Conservation (phyloP, 192 early-diverging fungal species). For the Coemansia sp. region DNA sequence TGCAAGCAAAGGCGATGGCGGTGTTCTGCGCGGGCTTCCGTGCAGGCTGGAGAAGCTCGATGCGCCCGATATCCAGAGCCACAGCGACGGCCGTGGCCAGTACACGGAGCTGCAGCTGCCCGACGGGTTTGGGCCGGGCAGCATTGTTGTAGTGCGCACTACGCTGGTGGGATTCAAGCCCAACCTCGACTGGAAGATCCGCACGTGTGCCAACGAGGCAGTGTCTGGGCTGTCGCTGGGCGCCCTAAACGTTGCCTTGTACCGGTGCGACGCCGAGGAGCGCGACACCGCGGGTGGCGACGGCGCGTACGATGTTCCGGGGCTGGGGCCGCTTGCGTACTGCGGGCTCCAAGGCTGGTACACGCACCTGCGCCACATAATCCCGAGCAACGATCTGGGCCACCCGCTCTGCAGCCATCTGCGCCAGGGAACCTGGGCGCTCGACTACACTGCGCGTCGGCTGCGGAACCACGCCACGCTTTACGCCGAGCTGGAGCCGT, state of each 20-base stretch:
- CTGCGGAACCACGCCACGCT: conserved; percentile 47
- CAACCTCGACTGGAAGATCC: conserved; percentile 62
- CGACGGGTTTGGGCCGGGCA: conserved; percentile 80
- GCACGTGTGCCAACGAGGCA: conserved; percentile 64
- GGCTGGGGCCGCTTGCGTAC: conserved; percentile 79
- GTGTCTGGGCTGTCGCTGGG: conserved; percentile 60
- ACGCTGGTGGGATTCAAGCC: conserved; percentile 57
- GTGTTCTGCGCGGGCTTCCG: conserved; percentile 63
- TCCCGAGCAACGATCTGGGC: conserved; percentile 86
- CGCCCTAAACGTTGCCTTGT: conserved; percentile 86
- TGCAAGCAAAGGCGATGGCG: conserved; percentile 26
- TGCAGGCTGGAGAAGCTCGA: conserved; percentile 57
- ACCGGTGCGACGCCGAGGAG: conserved; percentile 88
- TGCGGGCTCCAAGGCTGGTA: conserved; percentile 93
- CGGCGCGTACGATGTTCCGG: conserved; percentile 86
- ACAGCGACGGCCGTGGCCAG: conserved; percentile 56
- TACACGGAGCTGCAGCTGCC: conserved; percentile 66
- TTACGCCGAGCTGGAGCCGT: conserved; percentile 23
- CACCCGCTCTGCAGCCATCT: conserved; percentile 90
- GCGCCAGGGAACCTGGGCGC: conserved; percentile 86
- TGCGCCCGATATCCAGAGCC: conserved; percentile 50
- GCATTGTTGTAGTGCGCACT: conserved; percentile 71
- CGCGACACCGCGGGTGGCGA: conserved; percentile 70
- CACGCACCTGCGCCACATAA: conserved; percentile 75
- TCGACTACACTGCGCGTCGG: conserved; percentile 82